phyloP scores from a whole-genome alignment of 2,329 filamentous ascomycete species.

The Acarospora socialis region DNA sequence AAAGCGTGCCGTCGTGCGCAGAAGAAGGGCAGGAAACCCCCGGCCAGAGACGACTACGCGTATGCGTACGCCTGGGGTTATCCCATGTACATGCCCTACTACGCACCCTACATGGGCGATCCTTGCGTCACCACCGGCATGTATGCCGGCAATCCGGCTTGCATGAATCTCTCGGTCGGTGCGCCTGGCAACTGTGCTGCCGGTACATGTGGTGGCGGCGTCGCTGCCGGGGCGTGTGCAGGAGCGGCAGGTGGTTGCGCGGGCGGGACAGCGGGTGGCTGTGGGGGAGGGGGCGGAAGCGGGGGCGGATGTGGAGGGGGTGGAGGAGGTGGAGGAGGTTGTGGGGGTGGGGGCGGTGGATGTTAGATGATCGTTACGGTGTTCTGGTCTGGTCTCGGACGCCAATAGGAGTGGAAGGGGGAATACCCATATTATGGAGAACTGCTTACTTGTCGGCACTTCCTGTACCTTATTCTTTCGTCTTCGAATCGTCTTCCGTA shows the following conservation, averaged over 20 bases:
- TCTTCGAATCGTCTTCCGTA: too few species aligned
- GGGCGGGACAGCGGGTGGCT: constrained; percentile 28
- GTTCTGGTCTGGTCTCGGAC: too few species aligned
- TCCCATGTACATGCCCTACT: constrained; percentile 30
- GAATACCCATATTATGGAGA: too few species aligned
- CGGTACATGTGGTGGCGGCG: constrained; percentile 21
- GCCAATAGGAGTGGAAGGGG: too few species aligned
- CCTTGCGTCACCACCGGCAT: constrained; percentile 26
- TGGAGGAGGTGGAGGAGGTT: constrained; percentile 18
- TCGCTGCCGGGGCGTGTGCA: constrained; percentile 17
- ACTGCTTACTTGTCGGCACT: too few species aligned
- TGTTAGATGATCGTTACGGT: too few species aligned
- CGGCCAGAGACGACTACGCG: constrained; percentile 23
- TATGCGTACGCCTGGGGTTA: constrained; percentile 30
- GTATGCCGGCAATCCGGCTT: constrained; percentile 32
- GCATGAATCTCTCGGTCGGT: constrained; percentile 27
- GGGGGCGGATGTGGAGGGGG: constrained; percentile 25
- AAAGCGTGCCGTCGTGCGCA: constrained; percentile 24
- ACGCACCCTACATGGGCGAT: constrained; percentile 34
- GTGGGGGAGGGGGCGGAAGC: constrained; percentile 32
- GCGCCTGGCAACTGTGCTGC: constrained; percentile 33
- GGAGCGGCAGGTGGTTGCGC: constrained; percentile 15
- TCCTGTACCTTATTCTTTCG: too few species aligned
- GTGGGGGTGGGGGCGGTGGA: constrained; percentile 19
- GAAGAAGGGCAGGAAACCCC: constrained; percentile 24